Evolutionary conservation across 768 basidiomycete species (phyloP).

Genomic region (Myochromella boudieri): DNA sequence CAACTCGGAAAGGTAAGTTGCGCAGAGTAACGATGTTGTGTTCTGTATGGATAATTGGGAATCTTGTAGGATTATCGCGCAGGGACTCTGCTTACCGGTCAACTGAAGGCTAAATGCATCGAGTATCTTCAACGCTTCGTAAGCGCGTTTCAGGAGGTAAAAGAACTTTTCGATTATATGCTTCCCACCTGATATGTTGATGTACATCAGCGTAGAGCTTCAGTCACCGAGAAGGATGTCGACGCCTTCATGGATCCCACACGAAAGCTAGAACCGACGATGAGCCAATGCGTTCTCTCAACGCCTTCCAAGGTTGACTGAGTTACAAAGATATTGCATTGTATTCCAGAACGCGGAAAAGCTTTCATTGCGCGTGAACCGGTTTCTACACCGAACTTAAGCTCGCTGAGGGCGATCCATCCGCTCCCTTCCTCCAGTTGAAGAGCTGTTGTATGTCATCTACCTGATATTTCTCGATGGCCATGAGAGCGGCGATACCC

Average conservation of each 20-base stretch:
- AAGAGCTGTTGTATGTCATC: conserved; percentile 34
- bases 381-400: conserved; percentile 6
- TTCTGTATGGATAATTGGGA: no score
- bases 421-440: conserved; percentile 47
- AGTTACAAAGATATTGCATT: neutral
- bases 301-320: neutral
- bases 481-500: conserved; percentile 68
- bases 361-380: neutral
- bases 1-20: conserved; percentile 67
- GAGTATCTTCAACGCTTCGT: conserved; percentile 80
- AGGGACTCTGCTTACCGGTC: conserved; percentile 83
- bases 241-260: conserved; percentile 76
- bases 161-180: neutral
- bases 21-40: neutral
- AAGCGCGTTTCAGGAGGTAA: conserved; percentile 78
- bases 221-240: conserved; percentile 77
- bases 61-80: conserved; percentile 93
- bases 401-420: conserved; percentile 19
- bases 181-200: neutral
- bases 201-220: conserved; percentile 63
- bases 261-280: conserved; percentile 69
- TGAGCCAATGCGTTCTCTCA: conserved; percentile 34
- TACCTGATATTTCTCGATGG: conserved; percentile 60
- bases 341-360: neutral
- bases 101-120: conserved; percentile 90